phyloP scores from a whole-genome alignment of 257 asterid species.

The Jasminum sambac region DNA sequence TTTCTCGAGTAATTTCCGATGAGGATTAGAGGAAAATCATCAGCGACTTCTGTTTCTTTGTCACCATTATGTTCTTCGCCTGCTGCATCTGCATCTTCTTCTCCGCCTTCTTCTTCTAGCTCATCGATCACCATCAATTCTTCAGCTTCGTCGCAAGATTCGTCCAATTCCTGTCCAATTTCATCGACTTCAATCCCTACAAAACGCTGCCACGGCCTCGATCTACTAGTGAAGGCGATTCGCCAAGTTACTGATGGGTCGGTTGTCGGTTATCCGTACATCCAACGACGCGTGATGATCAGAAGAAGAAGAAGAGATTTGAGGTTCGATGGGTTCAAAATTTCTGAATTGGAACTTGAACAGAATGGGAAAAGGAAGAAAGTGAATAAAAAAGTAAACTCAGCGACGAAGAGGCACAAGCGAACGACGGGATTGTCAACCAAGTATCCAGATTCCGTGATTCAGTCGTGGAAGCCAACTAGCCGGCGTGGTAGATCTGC shows the following conservation, averaged over 20 bases:
- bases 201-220: slow-evolving; percentile 74
- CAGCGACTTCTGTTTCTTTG: slow-evolving; percentile 23
- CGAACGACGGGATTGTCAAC: slow-evolving; percentile 33
- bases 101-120: slow-evolving; percentile 43
- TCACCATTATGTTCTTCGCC: slow-evolving; percentile 21
- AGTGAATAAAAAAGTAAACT: slow-evolving; percentile 1
- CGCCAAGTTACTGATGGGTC: slow-evolving; percentile 74
- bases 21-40: slow-evolving; percentile 27
- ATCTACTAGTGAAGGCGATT: slow-evolving; percentile 89
- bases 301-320: slow-evolving; percentile 47
- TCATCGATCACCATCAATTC: slow-evolving; percentile 52
- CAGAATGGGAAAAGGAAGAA: slow-evolving; percentile 22
- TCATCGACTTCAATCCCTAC: slow-evolving; percentile 23
- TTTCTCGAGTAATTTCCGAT: not conserved
- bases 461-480: slow-evolving; percentile 39
- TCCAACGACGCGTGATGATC: slow-evolving; percentile 66
- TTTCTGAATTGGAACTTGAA: slow-evolving; percentile 24
- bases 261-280: slow-evolving; percentile 75
- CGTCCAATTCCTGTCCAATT: slow-evolving; percentile 37
- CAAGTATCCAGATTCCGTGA: slow-evolving; percentile 39
- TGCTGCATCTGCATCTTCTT: slow-evolving; percentile 25
- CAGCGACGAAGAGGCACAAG: slow-evolving; percentile 29
- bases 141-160: slow-evolving; percentile 55
- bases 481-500: slow-evolving; percentile 44
- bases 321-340: slow-evolving; percentile 33